Base-by-base conservation (phyloP, 371 early-diverging fungal genomes). In the Mortierella sp. region DNA sequence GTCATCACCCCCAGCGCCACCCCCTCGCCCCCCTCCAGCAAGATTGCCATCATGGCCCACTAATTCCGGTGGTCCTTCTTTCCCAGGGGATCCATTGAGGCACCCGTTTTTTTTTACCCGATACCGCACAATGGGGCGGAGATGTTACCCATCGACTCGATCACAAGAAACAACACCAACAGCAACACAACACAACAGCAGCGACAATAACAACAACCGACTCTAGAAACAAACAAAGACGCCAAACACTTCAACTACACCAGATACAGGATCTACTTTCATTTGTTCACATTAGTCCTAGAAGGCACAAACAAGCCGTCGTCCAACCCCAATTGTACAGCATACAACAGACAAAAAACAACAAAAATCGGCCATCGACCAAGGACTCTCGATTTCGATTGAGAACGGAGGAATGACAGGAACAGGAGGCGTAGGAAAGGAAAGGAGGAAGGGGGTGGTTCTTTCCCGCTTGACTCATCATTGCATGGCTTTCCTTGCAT, bases 1-100 rank as follows among this genome's bases (percentile, higher is more conserved):
- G 70, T 82, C 70, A 82, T 82, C 70, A 86, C 80, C n/a, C 82
- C 86, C 11, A 74, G 80, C 24, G 82, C 82, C 32, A 79, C 86
- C 0, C 82, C 86, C 5, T 79, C 79, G 55, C 86, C 86, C 60
- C 80, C 86, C 14, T 44, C 86, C 10, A 71, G 74, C 77, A 86
- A 86, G 80, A 41, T 86, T 5, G 65, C 86, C 4, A 75, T 82
- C 71, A 78, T 79, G 75, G 79, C 77, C 32, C 81, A 76, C 32
- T 85, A 81, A 79, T 68, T 68, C 21, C 21, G 35, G 18, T 63
- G 68, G 68, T 1, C 38, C 48, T 68, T 18, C 10, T 21, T 8
- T 24, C 4, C 49, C 51, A 18, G 51, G 51, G 51, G 16, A 51
- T 51, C 51, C 51, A 18, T 21, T 51, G 51, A 51, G 51, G 51